Percentiles rank a stretch among this genome's conserved stretches.
Evolutionary conservation across 139 green algal genomes (phyloP).

Genomic region (Gonium pectorale): DNA sequence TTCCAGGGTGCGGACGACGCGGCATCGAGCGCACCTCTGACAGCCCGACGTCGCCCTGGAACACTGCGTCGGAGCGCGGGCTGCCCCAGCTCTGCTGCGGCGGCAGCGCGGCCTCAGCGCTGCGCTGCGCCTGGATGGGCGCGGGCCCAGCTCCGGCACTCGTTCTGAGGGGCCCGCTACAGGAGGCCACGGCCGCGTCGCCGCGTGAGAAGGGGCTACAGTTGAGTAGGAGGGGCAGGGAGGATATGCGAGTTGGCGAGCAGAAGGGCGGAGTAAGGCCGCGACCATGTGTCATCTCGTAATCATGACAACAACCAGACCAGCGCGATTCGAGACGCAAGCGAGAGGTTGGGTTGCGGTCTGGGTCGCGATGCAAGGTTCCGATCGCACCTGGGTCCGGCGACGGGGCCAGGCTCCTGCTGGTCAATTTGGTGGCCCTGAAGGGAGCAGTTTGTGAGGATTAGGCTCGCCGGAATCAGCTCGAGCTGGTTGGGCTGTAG

Average conservation of each 20-base stretch:
- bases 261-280: background rate
- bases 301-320: background rate
- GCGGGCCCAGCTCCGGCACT: background rate
- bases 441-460: background rate
- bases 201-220: too few relatives aligned
- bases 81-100: constrained; percentile 32
- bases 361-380: background rate
- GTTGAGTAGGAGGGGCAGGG: background rate
- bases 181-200: background rate
- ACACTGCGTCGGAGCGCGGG: background rate
- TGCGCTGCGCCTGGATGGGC: background rate
- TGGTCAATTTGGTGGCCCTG: constrained; percentile 14
- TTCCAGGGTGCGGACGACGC: background rate
- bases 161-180: background rate
- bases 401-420: background rate
- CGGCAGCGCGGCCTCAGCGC: background rate
- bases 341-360: background rate
- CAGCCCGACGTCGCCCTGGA: background rate
- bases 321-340: background rate
- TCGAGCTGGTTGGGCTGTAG: background rate
- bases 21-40: background rate
- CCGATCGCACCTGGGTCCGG: background rate
- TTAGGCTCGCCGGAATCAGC: background rate
- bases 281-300: background rate
- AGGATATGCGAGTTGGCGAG: background rate